Percentiles rank a stretch among this genome's conserved stretches.
These are phyloP conservation scores for Trebouxia gelatinosa DNA, from an alignment of 163 green algal genomes.

Conservation along the genomic window DNA sequence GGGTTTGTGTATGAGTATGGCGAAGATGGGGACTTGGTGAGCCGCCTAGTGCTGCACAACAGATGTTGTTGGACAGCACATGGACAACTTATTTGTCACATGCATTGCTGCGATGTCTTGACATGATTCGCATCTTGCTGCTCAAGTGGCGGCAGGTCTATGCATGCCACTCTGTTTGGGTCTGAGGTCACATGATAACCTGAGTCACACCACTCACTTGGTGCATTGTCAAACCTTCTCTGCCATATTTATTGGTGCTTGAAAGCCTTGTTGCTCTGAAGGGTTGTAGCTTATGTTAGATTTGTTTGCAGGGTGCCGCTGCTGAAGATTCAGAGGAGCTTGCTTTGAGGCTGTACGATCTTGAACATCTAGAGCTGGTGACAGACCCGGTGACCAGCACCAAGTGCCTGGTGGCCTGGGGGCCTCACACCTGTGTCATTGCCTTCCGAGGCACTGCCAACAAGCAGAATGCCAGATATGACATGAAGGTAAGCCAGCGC, in stretches of 20 bases:
- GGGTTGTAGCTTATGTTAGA: no score
- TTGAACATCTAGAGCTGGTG: constrained; percentile 40
- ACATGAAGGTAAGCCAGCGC: constrained; percentile 44
- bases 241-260: background rate
- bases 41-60: no score
- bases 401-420: constrained; percentile 54
- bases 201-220: no score
- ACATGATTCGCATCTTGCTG: no score
- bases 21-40: background rate
- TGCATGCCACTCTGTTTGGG: background rate
- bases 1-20: constrained; percentile 37
- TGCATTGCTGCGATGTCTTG: no score
- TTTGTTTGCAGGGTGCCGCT: no score
- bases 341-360: constrained; percentile 31
- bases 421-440: constrained; percentile 39
- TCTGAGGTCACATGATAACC: background rate
- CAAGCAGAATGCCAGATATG: constrained; percentile 48
- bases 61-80: no score
- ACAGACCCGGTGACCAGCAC: constrained; percentile 48
- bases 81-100: no score
- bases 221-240: background rate
- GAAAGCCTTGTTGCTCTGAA: background rate
- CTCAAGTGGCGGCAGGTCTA: background rate
- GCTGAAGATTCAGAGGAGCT: background rate
- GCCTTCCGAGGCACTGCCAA: constrained; percentile 56